Evolutionary conservation across 2,329 filamentous ascomycete genomes (phyloP), one percentile per base, ranked within the genome.

Genomic region (Podosphaera xanthii): DNA sequence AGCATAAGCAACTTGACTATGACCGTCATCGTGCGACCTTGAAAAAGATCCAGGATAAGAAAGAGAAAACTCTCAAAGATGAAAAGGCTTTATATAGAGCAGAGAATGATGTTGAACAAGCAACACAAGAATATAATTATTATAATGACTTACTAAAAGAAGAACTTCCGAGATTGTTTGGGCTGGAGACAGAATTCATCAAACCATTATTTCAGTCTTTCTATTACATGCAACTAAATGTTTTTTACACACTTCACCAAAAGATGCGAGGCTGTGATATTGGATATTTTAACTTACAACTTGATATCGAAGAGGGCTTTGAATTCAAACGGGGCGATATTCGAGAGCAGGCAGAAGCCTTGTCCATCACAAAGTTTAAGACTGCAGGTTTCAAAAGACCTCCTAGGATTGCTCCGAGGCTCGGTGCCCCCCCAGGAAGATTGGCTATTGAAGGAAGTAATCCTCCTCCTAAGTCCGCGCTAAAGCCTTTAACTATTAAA

Each of bases 191-290:
- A 63, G 86, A 97, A 71, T 97, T 98, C 71, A 98, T 98, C 71
- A 84, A 87, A 65, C 92, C 92, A 2, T 80, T 98, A 6, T 98
- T 98, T 77, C 92, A 97, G 71, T 94, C 87, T 8, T 98, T 98
- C 75, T 98, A 98, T 74, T 98, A 97, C 76, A 98, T 98, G 92
- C 92, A 98, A 72, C 80, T 98, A 64, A 98, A 98, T 72, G 87
- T 98, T 64, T 98, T 97, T 72, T 98, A 98, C 73, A 98, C 92
- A 0, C 77, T 98, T 59, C 92, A 98, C 71, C 91, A 97, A 72
- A 88, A 84, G 73, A 98, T 98, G 92, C 92, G 98, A 74, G 82
- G 79, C 64, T 89, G 94, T 70, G 90, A 97, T 68, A 98, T 98
- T 69, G 89, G 89, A 62, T 98, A 98, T 73, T 98, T 98, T 71